phyloP scores from a whole-genome alignment of 306 rosid species.

The Begonia fuchsioides region DNA sequence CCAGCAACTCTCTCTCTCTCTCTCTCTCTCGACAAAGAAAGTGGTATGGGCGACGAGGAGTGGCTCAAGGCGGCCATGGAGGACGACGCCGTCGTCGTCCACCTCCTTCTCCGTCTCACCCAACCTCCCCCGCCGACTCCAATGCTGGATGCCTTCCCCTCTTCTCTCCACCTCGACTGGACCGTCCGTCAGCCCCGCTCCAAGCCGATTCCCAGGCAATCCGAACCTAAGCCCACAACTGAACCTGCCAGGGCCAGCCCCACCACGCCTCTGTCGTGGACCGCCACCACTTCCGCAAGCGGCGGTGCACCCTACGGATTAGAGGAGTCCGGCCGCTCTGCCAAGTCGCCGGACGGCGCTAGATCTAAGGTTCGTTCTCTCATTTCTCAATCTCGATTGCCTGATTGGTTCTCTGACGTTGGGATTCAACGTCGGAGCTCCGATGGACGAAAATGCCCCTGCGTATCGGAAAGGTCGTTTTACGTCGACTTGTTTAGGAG shows the following conservation, averaged over 20 bases:
- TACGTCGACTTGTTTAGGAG: slow-evolving; percentile 9
- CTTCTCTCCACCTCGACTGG: slow-evolving; percentile 27
- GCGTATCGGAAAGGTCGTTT: neutral
- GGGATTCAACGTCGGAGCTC: neutral
- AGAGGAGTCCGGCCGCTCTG: slow-evolving; percentile 41
- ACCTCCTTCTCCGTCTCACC: slow-evolving; percentile 27
- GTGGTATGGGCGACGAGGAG: slow-evolving; percentile 22
- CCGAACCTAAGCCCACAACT: slow-evolving; percentile 5
- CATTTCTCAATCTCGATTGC: neutral
- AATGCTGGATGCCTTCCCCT: neutral
- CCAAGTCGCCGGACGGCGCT: slow-evolving; percentile 14
- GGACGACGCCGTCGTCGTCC: slow-evolving; percentile 52
- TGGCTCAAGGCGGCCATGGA: slow-evolving; percentile 61
- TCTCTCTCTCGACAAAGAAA: neutral
- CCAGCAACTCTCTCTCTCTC: too few relatives aligned
- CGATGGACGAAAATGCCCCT: slow-evolving; percentile 22
- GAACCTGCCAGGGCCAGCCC: slow-evolving; percentile 57
- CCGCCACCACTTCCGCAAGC: slow-evolving; percentile 49
- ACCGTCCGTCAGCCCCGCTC: slow-evolving; percentile 55
- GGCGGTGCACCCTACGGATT: slow-evolving; percentile 25
- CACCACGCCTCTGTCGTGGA: slow-evolving; percentile 81
- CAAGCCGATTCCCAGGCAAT: slow-evolving; percentile 17
- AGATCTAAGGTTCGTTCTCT: slow-evolving; percentile 68
- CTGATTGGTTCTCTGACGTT: neutral
- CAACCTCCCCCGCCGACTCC: slow-evolving; percentile 9